A percentile compares a stretch with the other conserved stretches of the same genome.
phyloP scores from a whole-genome alignment of 106 monocot species.

The Allium cepa region DNA sequence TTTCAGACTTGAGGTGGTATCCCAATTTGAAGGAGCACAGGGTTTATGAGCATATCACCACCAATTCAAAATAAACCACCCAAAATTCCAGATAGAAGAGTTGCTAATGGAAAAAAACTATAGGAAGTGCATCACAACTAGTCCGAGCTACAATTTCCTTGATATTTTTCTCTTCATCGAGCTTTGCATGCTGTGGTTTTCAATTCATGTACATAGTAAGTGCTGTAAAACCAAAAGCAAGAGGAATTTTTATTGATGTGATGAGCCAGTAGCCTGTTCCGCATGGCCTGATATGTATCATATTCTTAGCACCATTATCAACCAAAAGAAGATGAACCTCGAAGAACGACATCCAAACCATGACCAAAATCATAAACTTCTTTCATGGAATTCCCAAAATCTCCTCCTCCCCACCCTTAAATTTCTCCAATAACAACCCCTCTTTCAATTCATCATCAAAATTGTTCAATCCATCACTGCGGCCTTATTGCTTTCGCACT shows the following conservation, averaged over 20 bases:
- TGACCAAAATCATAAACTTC: slow-evolving; percentile 38
- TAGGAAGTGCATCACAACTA: slow-evolving; percentile 22
- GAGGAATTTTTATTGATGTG: slow-evolving; percentile 48
- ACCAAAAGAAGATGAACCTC: slow-evolving; percentile 44
- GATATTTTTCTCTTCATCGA: slow-evolving; percentile 11
- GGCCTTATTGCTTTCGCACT: slow-evolving; percentile 27
- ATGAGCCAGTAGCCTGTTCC: slow-evolving; percentile 60
- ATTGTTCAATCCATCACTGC: background rate
- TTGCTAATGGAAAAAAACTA: slow-evolving; percentile 48
- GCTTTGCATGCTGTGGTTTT: slow-evolving; percentile 1
- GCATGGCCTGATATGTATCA: slow-evolving; percentile 36
- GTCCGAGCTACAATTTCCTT: slow-evolving; percentile 10
- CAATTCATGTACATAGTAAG: slow-evolving; percentile 25
- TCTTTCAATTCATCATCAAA: slow-evolving; percentile 7
- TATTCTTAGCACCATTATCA: slow-evolving; percentile 45
- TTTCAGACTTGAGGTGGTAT: slow-evolving; percentile 75
- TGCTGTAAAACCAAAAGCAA: slow-evolving; percentile 47
- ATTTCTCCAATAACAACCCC: slow-evolving; percentile 15
- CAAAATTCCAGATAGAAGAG: slow-evolving; percentile 52
- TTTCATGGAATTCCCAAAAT: slow-evolving; percentile 21
- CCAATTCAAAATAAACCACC: slow-evolving; percentile 84
- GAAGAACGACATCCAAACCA: slow-evolving; percentile 68
- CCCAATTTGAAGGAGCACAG: slow-evolving; percentile 74
- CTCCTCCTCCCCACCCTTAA: too few species aligned
- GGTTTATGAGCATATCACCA: slow-evolving; percentile 67